These are phyloP conservation scores for Coleophoma eucalyptorum DNA, from an alignment of 2,329 filamentous ascomycete genomes.

Conservation along the genomic window DNA sequence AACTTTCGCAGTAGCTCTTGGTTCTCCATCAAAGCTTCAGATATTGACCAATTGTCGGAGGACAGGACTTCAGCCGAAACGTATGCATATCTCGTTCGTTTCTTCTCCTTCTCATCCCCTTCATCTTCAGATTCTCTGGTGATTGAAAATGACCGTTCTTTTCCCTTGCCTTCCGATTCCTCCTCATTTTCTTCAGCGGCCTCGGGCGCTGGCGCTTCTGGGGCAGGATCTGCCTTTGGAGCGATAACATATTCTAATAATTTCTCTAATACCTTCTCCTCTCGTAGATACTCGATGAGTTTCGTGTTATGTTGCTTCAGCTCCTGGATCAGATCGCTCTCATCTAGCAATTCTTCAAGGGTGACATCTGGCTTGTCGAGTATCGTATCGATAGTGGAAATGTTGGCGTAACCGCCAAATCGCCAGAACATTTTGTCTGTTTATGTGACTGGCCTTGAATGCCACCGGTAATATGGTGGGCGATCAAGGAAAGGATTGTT, in stretches of 20 bases:
- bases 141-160: conserved; percentile 46
- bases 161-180: conserved; percentile 42
- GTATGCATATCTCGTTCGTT: conserved; percentile 89
- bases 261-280: conserved; percentile 78
- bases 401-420: conserved; percentile 97
- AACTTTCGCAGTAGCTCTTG: conserved; percentile 75
- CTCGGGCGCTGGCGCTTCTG: conserved; percentile 35
- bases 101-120: conserved; percentile 80
- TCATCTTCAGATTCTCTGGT: conserved; percentile 45
- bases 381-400: conserved; percentile 93
- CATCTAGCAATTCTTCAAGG: conserved; percentile 92
- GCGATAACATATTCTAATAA: conserved; percentile 91
- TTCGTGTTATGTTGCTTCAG: conserved; percentile 98
- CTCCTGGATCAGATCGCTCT: conserved; percentile 94
- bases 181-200: conserved; percentile 50
- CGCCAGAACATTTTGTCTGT: conserved; percentile 92
- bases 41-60: conserved; percentile 95
- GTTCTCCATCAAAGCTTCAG: conserved; percentile 87
- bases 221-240: conserved; percentile 59
- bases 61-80: conserved; percentile 90
- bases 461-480: conserved; percentile 18
- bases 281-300: conserved; percentile 91
- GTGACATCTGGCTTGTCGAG: conserved; percentile 94
- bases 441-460: conserved; percentile 21
- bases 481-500: conserved; percentile 17